Conservation (phyloP, 768 basidiomycete species). For the Leucocoprinus sp. region DNA sequence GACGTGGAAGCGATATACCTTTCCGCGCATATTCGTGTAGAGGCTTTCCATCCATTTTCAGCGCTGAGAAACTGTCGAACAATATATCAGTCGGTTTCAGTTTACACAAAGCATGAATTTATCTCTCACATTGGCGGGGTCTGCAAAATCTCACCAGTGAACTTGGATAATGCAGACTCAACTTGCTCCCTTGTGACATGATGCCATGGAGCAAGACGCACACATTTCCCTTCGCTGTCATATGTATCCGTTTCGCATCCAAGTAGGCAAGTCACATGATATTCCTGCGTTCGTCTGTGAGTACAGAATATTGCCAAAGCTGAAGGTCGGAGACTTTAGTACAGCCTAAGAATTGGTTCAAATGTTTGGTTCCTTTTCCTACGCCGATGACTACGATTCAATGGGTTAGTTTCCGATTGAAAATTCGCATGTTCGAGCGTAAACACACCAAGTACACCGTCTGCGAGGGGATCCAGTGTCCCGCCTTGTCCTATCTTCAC, state of each 20-base stretch:
- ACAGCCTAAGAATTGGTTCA: constrained; percentile 78
- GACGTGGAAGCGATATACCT: constrained; percentile 84
- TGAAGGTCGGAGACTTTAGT: constrained; percentile 49
- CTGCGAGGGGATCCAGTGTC: constrained; percentile 93
- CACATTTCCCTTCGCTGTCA: constrained; percentile 81
- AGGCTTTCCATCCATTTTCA: constrained; percentile 97
- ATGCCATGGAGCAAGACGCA: constrained; percentile 69
- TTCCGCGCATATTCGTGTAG: constrained; percentile 93
- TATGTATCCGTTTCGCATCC: constrained; percentile 95
- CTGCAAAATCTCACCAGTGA: constrained; percentile 85
- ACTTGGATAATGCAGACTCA: constrained; percentile 57
- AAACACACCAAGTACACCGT: constrained; percentile 79
- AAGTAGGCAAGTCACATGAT: constrained; percentile 80
- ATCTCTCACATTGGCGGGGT: constrained; percentile 78
- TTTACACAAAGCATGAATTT: constrained; percentile 7
- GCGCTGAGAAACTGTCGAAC: constrained; percentile 76
- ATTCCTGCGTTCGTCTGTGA: constrained; percentile 51
- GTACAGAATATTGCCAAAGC: neutral
- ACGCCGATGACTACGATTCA: constrained; percentile 69
- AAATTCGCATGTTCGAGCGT: neutral
- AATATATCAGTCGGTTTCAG: constrained; percentile 5
- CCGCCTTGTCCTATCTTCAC: constrained; percentile 92
- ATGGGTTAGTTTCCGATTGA: neutral
- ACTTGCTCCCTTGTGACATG: constrained; percentile 78
- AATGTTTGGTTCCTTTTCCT: constrained; percentile 82